A percentile compares a stretch with the other conserved stretches of the same genome.
phyloP scores from a whole-genome alignment of 2,329 filamentous ascomycete species.

The Clonostachys solani region DNA sequence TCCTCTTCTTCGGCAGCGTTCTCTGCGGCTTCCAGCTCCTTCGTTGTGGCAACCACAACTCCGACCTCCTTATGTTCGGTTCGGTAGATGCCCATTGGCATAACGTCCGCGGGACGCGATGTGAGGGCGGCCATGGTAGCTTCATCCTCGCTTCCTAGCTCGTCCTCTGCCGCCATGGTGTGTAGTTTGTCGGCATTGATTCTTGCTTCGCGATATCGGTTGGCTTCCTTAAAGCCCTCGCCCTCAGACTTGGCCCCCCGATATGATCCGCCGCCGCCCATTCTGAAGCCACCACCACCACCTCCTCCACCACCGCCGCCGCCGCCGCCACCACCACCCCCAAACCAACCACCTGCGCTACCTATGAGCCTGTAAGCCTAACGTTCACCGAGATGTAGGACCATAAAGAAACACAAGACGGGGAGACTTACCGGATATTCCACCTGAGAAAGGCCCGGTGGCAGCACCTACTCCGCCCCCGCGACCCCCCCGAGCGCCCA shows the following conservation, averaged over 20 bases:
- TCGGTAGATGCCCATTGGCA: slow-evolving; percentile 54
- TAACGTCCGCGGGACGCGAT: slow-evolving; percentile 21
- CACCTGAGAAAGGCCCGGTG: slow-evolving; percentile 32
- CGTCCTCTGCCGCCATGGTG: slow-evolving; percentile 33
- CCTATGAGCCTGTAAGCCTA: too few relatives aligned
- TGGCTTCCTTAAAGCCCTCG: slow-evolving; percentile 24
- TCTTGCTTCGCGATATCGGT: slow-evolving; percentile 32
- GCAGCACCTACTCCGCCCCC: slow-evolving; percentile 24
- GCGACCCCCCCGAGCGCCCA: slow-evolving; percentile 29
- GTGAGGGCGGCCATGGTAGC: slow-evolving; percentile 28
- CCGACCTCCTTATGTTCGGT: slow-evolving; percentile 49
- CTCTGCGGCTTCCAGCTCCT: slow-evolving; percentile 52
- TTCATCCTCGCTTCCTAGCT: slow-evolving; percentile 39
- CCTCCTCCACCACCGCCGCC: slow-evolving; percentile 13
- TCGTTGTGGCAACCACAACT: slow-evolving; percentile 51
- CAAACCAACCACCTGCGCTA: slow-evolving; percentile 17
- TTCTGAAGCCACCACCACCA: slow-evolving; percentile 17
- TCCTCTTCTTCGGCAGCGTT: slow-evolving; percentile 38
- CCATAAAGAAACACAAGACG: not conserved
- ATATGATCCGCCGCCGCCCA: slow-evolving; percentile 15
- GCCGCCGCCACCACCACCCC: slow-evolving; percentile 4
- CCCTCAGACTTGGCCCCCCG: slow-evolving; percentile 24
- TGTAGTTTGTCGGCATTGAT: slow-evolving; percentile 55
- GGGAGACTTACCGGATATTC: not conserved
- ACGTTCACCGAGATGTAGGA: too few relatives aligned